These are phyloP conservation scores for Trapa bicornis DNA, from an alignment of 345 rosid species.

Conservation along the genomic window DNA sequence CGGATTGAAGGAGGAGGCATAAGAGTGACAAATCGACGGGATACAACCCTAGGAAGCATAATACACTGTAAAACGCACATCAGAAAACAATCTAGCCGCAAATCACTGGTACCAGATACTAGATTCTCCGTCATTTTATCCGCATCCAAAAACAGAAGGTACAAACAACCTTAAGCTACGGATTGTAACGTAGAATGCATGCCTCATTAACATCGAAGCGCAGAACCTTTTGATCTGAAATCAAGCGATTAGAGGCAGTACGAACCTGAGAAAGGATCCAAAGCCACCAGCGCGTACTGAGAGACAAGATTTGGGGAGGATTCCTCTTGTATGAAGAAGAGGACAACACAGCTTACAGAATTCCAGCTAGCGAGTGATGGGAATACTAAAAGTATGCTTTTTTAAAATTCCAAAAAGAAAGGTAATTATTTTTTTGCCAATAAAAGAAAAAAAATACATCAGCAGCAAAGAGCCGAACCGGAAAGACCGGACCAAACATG, in stretches of 20 bases:
- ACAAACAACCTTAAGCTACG: background rate
- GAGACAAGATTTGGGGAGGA: background rate
- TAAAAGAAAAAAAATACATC: background rate
- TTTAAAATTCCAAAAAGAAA: background rate
- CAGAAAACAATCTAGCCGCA: background rate
- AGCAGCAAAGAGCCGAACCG: constrained; percentile 8
- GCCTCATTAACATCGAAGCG: background rate
- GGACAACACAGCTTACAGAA: background rate
- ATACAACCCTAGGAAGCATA: background rate
- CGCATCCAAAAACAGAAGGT: background rate
- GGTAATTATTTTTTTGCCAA: too few relatives aligned
- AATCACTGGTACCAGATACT: too few relatives aligned
- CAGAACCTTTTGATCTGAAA: background rate
- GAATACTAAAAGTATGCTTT: too few relatives aligned
- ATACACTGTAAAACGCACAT: background rate
- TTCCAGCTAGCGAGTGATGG: background rate
- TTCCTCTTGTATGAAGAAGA: background rate
- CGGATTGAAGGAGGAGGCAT: background rate
- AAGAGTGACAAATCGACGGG: background rate
- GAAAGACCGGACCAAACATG: too few relatives aligned
- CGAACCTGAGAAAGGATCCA: constrained; percentile 5
- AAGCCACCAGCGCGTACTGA: background rate
- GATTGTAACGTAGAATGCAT: background rate
- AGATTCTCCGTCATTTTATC: too few relatives aligned
- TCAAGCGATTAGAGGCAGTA: background rate